Conservation (phyloP, 148 eudicot species). For the Cornus florida region DNA sequence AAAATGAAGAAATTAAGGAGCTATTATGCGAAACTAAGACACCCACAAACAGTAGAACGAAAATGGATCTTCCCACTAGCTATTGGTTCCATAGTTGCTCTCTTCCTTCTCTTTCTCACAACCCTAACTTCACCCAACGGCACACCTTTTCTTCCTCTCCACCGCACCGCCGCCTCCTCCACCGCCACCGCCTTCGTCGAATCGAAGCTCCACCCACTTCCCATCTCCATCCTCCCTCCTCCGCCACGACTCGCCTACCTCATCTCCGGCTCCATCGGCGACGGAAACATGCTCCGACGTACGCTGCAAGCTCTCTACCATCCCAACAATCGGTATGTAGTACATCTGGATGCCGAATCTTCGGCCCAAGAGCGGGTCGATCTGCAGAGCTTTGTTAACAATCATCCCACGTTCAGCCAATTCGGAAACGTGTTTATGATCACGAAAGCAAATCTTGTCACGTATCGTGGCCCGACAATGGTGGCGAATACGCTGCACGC, state of each 20-base stretch:
- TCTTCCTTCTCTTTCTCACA: conserved; percentile 45
- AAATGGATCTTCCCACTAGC: conserved; percentile 69
- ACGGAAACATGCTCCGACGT: conserved; percentile 24
- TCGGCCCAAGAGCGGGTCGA: conserved; percentile 24
- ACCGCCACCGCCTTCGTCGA: conserved; percentile 46
- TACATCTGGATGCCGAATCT: conserved; percentile 36
- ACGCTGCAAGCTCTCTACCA: conserved; percentile 35
- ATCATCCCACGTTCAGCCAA: conserved; percentile 11
- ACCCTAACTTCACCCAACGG: conserved; percentile 41
- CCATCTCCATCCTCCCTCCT: conserved; percentile 18
- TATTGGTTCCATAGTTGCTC: conserved; percentile 39
- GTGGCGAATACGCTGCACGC: conserved; percentile 43
- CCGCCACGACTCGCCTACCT: conserved; percentile 40
- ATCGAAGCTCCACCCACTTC: conserved; percentile 44
- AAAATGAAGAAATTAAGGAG: conserved; percentile 46
- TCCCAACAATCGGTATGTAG: conserved; percentile 34
- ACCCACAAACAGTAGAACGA: conserved; percentile 36
- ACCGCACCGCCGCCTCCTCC: conserved; percentile 10
- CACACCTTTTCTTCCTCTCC: conserved; percentile 18
- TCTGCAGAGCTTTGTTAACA: conserved; percentile 12
- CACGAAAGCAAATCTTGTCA: conserved; percentile 36
- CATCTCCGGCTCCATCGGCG: conserved; percentile 37
- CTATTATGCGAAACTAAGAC: conserved; percentile 38
- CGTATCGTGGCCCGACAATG: conserved; percentile 45
- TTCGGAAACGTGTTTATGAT: conserved; percentile 34